A percentile compares a stretch with the other conserved stretches of the same genome.
phyloP scores from a whole-genome alignment of 2,329 filamentous ascomycete genomes.

The Penicillium sp. region DNA sequence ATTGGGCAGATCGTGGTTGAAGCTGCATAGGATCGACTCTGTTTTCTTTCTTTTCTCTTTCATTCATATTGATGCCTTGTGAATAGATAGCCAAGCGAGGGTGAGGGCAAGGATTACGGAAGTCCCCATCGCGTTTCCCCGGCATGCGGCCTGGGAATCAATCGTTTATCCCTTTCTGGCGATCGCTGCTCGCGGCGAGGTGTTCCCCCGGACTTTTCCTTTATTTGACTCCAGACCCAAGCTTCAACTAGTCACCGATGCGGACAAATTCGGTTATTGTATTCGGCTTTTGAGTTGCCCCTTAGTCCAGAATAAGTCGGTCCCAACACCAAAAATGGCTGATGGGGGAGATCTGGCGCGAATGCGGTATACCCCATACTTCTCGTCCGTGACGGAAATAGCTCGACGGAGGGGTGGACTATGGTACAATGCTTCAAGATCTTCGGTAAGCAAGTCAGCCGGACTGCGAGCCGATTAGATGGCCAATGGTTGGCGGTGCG shows the following conservation, averaged over 20 bases:
- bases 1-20: neutral
- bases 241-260: neutral
- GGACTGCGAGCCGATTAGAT: slow-evolving; percentile 17
- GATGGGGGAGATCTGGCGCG: slow-evolving; percentile 4
- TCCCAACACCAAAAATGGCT: slow-evolving; percentile 10
- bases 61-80: neutral
- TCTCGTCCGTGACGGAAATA: slow-evolving; percentile 31
- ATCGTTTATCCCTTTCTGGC: slow-evolving; percentile 24
- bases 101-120: slow-evolving; percentile 20
- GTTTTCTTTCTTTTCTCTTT: neutral
- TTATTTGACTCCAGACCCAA: neutral
- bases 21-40: neutral
- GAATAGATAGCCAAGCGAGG: neutral
- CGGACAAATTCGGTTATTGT: neutral
- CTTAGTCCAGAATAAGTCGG: neutral
- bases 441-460: slow-evolving; percentile 26
- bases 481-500: slow-evolving; percentile 19
- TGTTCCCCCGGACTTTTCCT: neutral
- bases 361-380: slow-evolving; percentile 11
- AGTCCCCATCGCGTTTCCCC: slow-evolving; percentile 26
- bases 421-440: slow-evolving; percentile 8
- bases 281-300: neutral
- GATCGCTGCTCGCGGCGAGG: slow-evolving; percentile 20
- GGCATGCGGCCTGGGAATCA: slow-evolving; percentile 28
- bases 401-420: slow-evolving; percentile 12